phyloP scores from a whole-genome alignment of 176 grass and related monocot genomes.

The Rhynchospora pubera region DNA sequence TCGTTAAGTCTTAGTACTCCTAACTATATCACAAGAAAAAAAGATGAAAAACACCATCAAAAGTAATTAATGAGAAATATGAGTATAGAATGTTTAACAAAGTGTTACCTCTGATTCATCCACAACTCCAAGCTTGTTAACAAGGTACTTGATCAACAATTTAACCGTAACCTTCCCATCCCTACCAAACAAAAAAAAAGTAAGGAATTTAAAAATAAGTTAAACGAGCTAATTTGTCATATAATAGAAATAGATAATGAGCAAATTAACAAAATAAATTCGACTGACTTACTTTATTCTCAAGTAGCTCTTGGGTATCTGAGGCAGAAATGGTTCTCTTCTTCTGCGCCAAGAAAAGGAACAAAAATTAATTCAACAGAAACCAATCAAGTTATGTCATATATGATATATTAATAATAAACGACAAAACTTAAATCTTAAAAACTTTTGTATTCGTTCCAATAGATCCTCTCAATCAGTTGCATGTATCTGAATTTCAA shows the following conservation, averaged over 20 bases:
- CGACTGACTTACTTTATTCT: conserved; percentile 59
- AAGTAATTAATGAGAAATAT: conserved; percentile 2
- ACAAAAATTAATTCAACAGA: background rate
- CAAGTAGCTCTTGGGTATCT: conserved; percentile 88
- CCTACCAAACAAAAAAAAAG: conserved; percentile 32
- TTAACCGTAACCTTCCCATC: conserved; percentile 67
- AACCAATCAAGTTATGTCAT: background rate
- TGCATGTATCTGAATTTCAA: background rate
- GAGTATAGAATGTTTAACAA: background rate
- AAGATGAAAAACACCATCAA: background rate
- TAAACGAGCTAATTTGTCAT: conserved; percentile 17
- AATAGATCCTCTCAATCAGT: background rate
- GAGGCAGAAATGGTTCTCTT: conserved; percentile 84
- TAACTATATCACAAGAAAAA: background rate
- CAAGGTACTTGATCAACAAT: conserved; percentile 81
- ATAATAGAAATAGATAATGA: background rate
- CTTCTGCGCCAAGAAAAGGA: conserved; percentile 44
- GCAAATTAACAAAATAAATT: background rate
- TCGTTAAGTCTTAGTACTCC: background rate
- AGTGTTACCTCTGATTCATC: conserved; percentile 75
- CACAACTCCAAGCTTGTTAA: conserved; percentile 56
- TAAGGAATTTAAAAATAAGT: background rate
- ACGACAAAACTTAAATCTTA: background rate
- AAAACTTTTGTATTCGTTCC: background rate
- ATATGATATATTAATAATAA: background rate